A percentile compares a stretch with the other conserved stretches of the same genome.
Evolutionary conservation across 129 eudicot species (phyloP).

Genomic region (Pittosporum tobira): DNA sequence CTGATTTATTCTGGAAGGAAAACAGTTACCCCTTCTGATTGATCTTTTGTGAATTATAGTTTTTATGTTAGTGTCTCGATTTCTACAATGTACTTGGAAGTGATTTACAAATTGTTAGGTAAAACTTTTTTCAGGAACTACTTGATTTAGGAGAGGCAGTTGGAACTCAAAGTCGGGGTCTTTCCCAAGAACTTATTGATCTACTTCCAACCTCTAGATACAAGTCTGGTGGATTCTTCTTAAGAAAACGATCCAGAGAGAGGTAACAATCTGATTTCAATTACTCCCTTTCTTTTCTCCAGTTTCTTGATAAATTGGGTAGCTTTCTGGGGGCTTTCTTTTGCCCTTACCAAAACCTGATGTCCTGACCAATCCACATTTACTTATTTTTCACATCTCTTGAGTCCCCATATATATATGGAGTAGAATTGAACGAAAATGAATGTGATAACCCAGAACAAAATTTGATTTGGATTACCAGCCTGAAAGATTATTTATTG

Average conservation of each 20-base stretch:
- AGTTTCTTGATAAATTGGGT: neutral
- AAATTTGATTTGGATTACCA: no score
- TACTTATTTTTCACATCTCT: neutral
- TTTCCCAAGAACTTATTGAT: conserved; percentile 69
- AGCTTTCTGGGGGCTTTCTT: neutral
- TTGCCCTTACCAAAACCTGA: neutral
- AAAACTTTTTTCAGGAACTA: conserved; percentile 55
- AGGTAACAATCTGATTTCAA: conserved; percentile 30
- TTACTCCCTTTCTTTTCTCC: neutral
- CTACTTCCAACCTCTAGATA: conserved; percentile 68
- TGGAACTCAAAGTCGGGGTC: conserved; percentile 87
- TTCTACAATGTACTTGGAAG: neutral
- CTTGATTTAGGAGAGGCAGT: conserved; percentile 90
- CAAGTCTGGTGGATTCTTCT: conserved; percentile 70
- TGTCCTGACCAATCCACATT: no score
- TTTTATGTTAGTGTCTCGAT: no score
- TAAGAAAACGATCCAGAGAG: conserved; percentile 55
- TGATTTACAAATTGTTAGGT: neutral
- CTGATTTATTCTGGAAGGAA: no score
- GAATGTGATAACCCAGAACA: no score
- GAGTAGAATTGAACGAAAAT: no score
- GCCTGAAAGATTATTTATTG: no score
- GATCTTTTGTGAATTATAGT: no score
- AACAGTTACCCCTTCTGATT: no score
- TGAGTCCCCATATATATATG: neutral